phyloP scores from a whole-genome alignment of 2,329 filamentous ascomycete genomes.

The Nannizziopsis arthrosporioides region DNA sequence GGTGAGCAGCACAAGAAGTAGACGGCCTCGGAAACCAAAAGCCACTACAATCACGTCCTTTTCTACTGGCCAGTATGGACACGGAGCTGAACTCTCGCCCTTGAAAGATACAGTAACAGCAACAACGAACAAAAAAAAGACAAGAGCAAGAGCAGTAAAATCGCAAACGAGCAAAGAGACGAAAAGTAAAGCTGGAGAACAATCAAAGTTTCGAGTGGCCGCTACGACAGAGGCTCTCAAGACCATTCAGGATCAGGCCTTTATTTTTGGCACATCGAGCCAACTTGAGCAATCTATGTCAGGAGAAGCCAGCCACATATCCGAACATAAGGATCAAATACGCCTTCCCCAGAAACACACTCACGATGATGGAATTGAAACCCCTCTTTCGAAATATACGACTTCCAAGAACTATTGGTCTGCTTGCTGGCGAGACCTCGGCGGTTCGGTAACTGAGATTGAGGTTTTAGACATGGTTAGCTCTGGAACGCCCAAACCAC shows the following conservation, averaged over 20 bases:
- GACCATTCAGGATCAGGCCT: slow-evolving; percentile 57
- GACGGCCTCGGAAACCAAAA: slow-evolving; percentile 50
- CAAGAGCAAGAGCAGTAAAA: slow-evolving; percentile 28
- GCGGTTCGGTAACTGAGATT: slow-evolving; percentile 52
- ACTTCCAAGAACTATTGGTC: slow-evolving; percentile 51
- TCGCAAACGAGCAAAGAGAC: slow-evolving; percentile 28
- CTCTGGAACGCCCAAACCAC: slow-evolving; percentile 20
- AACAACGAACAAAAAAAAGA: slow-evolving; percentile 14
- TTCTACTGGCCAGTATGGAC: slow-evolving; percentile 58
- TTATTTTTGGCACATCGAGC: slow-evolving; percentile 77
- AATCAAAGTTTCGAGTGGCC: slow-evolving; percentile 47
- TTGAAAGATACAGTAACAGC: slow-evolving; percentile 17
- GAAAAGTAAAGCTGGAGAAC: slow-evolving; percentile 35
- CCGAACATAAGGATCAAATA: slow-evolving; percentile 5
- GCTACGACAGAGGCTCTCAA: slow-evolving; percentile 58
- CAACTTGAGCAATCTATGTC: slow-evolving; percentile 49
- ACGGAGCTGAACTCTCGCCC: slow-evolving; percentile 38
- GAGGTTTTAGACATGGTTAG: slow-evolving; percentile 51
- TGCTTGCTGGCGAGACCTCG: slow-evolving; percentile 54
- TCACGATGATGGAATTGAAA: neutral
- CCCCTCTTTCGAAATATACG: slow-evolving; percentile 17
- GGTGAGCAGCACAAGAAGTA: slow-evolving; percentile 12
- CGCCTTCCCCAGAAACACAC: neutral
- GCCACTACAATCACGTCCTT: slow-evolving; percentile 65
- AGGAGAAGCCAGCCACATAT: neutral